Percentiles rank a stretch among this genome's conserved stretches.
phyloP scores from a whole-genome alignment of 352 stramenopile genomes.

The Elongisporangium anandrum region DNA sequence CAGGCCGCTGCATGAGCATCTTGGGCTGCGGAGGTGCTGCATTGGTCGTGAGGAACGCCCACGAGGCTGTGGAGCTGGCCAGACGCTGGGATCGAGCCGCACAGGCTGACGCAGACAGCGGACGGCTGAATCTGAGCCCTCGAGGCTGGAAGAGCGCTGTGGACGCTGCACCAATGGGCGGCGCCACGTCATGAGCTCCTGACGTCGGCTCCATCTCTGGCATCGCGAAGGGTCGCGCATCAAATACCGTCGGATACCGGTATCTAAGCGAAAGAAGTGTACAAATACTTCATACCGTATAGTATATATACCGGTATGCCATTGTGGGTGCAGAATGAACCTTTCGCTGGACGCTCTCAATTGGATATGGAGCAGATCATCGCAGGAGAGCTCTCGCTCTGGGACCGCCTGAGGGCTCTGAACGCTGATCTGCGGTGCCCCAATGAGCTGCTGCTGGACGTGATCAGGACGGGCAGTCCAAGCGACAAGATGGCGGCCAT shows the following conservation, averaged over 20 bases:
- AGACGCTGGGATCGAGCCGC: background rate
- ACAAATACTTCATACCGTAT: no score
- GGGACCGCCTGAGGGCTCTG: background rate
- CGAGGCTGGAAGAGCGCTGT: background rate
- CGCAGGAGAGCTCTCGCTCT: background rate
- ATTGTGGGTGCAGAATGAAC: background rate
- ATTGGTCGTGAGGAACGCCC: background rate
- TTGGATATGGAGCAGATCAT: no score
- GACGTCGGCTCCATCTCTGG: background rate
- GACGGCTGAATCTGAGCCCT: background rate
- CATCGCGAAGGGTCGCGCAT: background rate
- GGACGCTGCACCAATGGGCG: background rate
- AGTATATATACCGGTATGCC: background rate
- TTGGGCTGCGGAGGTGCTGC: background rate
- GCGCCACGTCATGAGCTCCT: background rate
- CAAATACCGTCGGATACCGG: background rate
- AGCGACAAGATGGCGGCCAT: background rate
- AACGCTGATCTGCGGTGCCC: no score
- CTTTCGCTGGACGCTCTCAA: no score
- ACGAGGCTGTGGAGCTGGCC: background rate
- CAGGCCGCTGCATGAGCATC: background rate
- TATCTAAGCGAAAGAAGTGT: no score
- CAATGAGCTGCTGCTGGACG: background rate
- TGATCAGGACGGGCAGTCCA: background rate
- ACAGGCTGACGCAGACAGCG: background rate